Percentiles rank a stretch among this genome's conserved stretches.
These are phyloP conservation scores for Besnoitia besnoiti DNA, from an alignment of 169 alveolate genomes.

Conservation along the genomic window DNA sequence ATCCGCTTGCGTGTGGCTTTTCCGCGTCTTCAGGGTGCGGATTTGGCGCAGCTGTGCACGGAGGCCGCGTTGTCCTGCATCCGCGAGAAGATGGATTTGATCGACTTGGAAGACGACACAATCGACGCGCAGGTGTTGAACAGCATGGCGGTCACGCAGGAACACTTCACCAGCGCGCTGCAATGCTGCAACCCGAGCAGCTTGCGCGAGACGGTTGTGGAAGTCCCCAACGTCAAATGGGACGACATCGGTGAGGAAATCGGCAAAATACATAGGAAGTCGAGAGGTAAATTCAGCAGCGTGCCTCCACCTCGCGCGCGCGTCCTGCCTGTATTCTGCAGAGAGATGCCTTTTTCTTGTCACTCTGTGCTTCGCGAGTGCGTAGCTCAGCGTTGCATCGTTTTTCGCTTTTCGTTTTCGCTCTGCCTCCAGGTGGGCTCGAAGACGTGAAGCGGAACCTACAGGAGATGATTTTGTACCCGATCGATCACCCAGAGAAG, in stretches of 20 bases:
- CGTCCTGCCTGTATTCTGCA: not conserved
- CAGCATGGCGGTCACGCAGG: constrained; percentile 98
- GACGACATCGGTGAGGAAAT: constrained; percentile 98
- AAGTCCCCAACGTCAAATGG: constrained; percentile 99
- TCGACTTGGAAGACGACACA: constrained; percentile 98
- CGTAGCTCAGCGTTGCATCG: too few relatives aligned
- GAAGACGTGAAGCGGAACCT: constrained; percentile 83
- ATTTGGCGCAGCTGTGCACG: constrained; percentile 96
- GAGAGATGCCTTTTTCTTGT: not conserved
- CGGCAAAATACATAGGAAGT: not conserved
- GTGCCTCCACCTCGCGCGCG: not conserved
- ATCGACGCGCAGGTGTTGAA: constrained; percentile 97
- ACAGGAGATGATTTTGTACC: constrained; percentile 98
- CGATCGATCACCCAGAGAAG: constrained; percentile 92
- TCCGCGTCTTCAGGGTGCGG: constrained; percentile 90
- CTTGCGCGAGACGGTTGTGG: constrained; percentile 97
- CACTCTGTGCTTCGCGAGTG: too few relatives aligned
- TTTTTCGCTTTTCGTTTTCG: not conserved
- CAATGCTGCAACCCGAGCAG: constrained; percentile 97
- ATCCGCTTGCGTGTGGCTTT: not conserved
- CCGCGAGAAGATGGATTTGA: constrained; percentile 99
- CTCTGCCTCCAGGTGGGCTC: constrained; percentile 50
- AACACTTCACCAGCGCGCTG: constrained; percentile 96
- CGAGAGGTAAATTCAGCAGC: not conserved
- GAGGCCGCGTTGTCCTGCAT: constrained; percentile 98